Evolutionary conservation across 345 rosid genomes (phyloP).

Genomic region (Lepidium sativum): DNA sequence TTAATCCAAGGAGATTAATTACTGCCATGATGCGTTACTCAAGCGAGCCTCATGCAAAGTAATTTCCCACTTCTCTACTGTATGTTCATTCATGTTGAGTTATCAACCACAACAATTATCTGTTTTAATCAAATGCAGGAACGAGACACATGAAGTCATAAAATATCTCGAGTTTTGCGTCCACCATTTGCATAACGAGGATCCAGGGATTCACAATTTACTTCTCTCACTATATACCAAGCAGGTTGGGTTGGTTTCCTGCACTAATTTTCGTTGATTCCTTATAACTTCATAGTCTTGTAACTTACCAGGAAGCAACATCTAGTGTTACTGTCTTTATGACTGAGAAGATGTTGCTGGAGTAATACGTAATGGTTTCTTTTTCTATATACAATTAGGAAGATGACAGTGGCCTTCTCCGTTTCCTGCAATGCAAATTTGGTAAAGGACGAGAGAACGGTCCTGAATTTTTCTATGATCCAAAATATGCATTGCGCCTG

Average conservation of each 20-base stretch:
- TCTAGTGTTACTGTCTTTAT: background rate
- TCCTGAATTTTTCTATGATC: constrained; percentile 95
- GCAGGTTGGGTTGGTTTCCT: constrained; percentile 51
- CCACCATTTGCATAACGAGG: constrained; percentile 84
- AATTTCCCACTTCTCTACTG: constrained; percentile 14
- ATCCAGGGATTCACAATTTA: constrained; percentile 94
- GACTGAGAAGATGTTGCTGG: background rate
- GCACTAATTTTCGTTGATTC: background rate
- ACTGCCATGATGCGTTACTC: constrained; percentile 99
- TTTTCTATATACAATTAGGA: constrained; percentile 41
- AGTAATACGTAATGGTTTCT: background rate
- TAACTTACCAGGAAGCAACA: background rate
- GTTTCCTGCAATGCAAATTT: constrained; percentile 93
- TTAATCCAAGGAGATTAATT: constrained; percentile 86
- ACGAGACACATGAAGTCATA: constrained; percentile 97
- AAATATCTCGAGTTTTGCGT: constrained; percentile 92
- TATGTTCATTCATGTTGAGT: background rate
- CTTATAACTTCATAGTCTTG: background rate
- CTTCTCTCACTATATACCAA: constrained; percentile 93
- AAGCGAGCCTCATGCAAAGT: constrained; percentile 99
- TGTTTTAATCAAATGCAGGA: constrained; percentile 44
- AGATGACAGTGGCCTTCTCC: constrained; percentile 87
- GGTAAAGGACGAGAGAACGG: constrained; percentile 87
- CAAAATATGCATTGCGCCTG: constrained; percentile 92
- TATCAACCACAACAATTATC: background rate